Evolutionary conservation across 2,329 filamentous ascomycete genomes (phyloP), one percentile per base, ranked within the genome.

Genomic region (Grosmannia huntii): DNA sequence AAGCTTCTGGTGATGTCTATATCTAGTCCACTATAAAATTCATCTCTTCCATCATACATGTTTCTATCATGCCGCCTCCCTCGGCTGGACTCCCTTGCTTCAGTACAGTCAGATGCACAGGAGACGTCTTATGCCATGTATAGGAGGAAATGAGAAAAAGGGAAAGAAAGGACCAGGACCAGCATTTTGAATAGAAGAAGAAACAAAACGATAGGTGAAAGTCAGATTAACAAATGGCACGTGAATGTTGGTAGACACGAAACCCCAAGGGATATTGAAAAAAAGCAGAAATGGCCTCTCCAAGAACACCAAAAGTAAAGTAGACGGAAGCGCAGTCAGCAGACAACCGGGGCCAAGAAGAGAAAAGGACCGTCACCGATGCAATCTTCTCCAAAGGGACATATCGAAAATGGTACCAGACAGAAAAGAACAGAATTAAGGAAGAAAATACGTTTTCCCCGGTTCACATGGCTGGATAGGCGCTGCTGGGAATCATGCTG

Each of bases 401-500:
- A 44, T 44, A 16, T 44, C 6, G 41, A n/a, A 44, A 49, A 50
- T 28, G 23, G 38, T 55, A 50, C 48, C 33, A 49, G 36, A 21
- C n/a, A 36, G 50, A 38, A 56, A 12, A 56, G 16, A 33, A 41
- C 27, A 53, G 19, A 23, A 21, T n/a, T n/a, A 33, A 21, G 11
- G 21, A 38, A n/a, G 28, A 14, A 27, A 31, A 11, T 36, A 25
- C 5, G 14, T 31, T 41, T 48, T 48, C 25, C 2, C 54, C 7
- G 33, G 21, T n/a, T 58, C 57, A 64, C 51, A 64, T 12, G n/a
- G 62, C 56, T 16, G 79, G 78, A 64, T 82, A 83, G 21, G 79
- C 75, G 61, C 78, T 77, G 48, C 75, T 75, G 5, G 79, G 79
- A 55, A 79, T 73, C 73, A 80, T 76, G 36, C 76, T 68, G 14